Evolutionary conservation across 1,139 yeast genomes (phyloP).

Genomic region (Pichia sp.): DNA sequence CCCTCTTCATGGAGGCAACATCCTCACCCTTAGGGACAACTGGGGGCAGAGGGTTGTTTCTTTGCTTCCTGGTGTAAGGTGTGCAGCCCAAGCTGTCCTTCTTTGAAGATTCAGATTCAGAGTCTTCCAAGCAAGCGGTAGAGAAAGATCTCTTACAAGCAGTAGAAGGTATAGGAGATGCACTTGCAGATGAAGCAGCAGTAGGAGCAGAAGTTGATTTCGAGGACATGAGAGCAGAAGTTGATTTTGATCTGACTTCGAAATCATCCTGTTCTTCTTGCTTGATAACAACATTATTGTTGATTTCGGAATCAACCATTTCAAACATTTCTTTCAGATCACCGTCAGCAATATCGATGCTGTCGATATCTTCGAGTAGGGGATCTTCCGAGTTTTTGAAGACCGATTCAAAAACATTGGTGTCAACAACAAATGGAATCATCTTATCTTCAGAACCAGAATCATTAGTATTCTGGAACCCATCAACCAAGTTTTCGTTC

Average conservation of each 20-base stretch:
- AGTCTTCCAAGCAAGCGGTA: constrained; percentile 30
- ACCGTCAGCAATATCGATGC: constrained; percentile 42
- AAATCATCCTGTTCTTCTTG: constrained; percentile 5
- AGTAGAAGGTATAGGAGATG: not conserved
- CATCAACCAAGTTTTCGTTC: constrained; percentile 3
- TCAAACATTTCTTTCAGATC: constrained; percentile 2
- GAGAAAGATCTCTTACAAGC: constrained; percentile 21
- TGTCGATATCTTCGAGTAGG: constrained; percentile 38
- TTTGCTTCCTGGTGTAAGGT: constrained; percentile 60
- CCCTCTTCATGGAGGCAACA: constrained; percentile 74
- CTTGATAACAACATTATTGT: not conserved
- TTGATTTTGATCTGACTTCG: constrained; percentile 17
- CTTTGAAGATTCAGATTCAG: constrained; percentile 23
- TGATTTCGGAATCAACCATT: constrained; percentile 3
- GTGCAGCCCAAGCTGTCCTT: constrained; percentile 62
- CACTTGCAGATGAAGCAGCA: not conserved
- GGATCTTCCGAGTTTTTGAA: constrained; percentile 34
- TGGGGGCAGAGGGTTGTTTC: constrained; percentile 62
- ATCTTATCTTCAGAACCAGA: constrained; percentile 17
- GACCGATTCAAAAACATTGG: constrained; percentile 61
- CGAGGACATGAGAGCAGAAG: constrained; percentile 2
- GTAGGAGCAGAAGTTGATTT: not conserved
- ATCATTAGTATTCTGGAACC: constrained; percentile 9
- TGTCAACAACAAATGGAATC: constrained; percentile 48
- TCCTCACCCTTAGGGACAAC: constrained; percentile 53